Percentiles rank a stretch among this genome's conserved stretches.
phyloP scores from a whole-genome alignment of 1,284 basidiomycete species.

The Malassezia cuniculi region DNA sequence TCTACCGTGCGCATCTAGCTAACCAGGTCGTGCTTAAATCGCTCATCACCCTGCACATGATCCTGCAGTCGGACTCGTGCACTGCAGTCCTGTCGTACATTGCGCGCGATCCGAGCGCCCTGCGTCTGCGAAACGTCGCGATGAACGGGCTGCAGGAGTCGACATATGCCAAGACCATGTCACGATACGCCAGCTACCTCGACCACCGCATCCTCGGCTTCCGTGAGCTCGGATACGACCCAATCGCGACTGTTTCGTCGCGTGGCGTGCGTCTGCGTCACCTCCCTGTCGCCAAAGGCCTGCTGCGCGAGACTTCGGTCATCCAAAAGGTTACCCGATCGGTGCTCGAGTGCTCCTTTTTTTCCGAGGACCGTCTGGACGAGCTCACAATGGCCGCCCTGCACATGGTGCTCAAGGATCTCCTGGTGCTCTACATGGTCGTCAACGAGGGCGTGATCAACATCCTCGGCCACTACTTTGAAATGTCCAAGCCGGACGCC shows the following conservation, averaged over 20 bases:
- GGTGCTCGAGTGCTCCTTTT: conserved; percentile 79
- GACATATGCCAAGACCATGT: conserved; percentile 63
- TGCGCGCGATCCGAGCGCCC: conserved; percentile 54
- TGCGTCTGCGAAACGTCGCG: conserved; percentile 66
- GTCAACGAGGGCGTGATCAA: conserved; percentile 98
- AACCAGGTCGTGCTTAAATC: conserved; percentile 85
- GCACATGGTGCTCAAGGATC: conserved; percentile 90
- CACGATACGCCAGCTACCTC: conserved; percentile 76
- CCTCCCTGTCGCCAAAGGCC: conserved; percentile 88
- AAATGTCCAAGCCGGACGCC: conserved; percentile 90
- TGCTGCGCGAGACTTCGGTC: conserved; percentile 77
- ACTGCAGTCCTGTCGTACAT: conserved; percentile 77
- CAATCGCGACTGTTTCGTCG: conserved; percentile 54
- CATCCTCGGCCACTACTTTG: conserved; percentile 73
- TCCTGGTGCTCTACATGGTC: conserved; percentile 86
- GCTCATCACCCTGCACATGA: conserved; percentile 80
- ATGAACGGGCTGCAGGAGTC: conserved; percentile 19
- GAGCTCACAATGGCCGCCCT: conserved; percentile 78
- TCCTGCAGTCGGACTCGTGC: conserved; percentile 84
- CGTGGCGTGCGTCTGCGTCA: conserved; percentile 57
- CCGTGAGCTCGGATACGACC: conserved; percentile 80
- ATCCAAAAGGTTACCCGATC: conserved; percentile 80
- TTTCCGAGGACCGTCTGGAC: conserved; percentile 80
- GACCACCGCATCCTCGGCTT: conserved; percentile 80
- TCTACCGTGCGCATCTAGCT: background rate